Evolutionary conservation across 306 rosid genomes (phyloP), one percentile per base, ranked within the genome.

Genomic region (Luffa acutangula): DNA sequence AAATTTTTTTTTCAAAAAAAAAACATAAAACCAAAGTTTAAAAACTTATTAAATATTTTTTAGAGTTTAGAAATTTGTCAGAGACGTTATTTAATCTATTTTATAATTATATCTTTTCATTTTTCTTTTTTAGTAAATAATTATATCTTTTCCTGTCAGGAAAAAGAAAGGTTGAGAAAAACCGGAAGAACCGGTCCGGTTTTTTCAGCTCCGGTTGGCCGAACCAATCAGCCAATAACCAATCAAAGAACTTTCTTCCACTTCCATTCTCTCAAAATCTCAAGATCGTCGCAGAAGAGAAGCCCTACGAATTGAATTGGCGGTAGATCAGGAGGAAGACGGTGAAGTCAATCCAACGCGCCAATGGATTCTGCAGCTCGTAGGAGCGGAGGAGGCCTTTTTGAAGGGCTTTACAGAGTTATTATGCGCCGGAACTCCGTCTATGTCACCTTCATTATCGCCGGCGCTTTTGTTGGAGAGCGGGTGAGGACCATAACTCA

Each of bases 391-490:
- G 99, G 97, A 42, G 97, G 97, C 78, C 74, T 88, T 66, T 71
- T 90, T 42, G 99, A 95, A 86, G 90, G 93, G 43, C 75, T 95
- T 13, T 95, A 91, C 87, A 91, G 90, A 80, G 98, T 93, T 6
- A 20, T 96, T 43, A 93, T 96, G 99, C 98, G 99, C 76, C 98
- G 99, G 37, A 96, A 91, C 87, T 96, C 99, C 73, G 92, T 93
- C 56, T 96, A 96, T 45, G 98, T 93, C 59, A 91, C 99, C 82
- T 93, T 96, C 75, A 81, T 96, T 81, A 89, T 96, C 84, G 97
- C 93, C 9, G 99, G 99, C 36, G 99, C 99, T 56, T 96, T 93
- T 79, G 72, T 91, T 81, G 99, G 94, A 41, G 99, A 96, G 89
- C 88, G 99, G 88, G 98, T 94, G 49, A 73, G 88, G 77, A 37